These are phyloP conservation scores for Pseudocercospora macadamiae DNA, from an alignment of 2,329 filamentous ascomycete species.

Conservation along the genomic window DNA sequence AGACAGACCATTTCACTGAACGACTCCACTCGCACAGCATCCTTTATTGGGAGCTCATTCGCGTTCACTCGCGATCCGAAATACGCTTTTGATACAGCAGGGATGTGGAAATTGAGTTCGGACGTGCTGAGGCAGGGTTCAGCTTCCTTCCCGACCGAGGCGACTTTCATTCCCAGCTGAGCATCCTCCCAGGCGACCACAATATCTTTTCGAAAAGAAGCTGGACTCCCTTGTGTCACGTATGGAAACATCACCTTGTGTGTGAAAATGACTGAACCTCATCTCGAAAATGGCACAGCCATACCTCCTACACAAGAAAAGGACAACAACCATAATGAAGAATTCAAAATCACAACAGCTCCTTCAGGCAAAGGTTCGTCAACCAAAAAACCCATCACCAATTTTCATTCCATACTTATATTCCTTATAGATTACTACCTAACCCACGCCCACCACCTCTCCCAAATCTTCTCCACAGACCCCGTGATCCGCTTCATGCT, in stretches of 20 bases:
- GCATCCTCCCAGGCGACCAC: background rate
- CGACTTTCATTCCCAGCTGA: background rate
- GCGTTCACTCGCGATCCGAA: too few relatives aligned
- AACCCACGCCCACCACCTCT: background rate
- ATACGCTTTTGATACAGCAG: background rate
- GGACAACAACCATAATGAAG: background rate
- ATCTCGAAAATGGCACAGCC: too few relatives aligned
- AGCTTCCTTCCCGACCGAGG: background rate
- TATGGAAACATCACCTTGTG: too few relatives aligned
- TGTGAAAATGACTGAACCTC: too few relatives aligned
- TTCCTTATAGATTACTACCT: background rate
- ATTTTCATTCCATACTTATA: background rate
- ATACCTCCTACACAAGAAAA: background rate
- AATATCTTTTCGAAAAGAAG: background rate
- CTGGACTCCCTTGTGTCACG: too few relatives aligned
- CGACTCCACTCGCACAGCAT: too few relatives aligned
- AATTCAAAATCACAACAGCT: background rate
- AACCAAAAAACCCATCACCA: background rate
- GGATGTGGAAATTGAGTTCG: background rate
- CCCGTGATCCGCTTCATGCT: conserved; percentile 31
- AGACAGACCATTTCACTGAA: too few relatives aligned
- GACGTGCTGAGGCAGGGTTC: too few relatives aligned
- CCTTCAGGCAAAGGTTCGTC: background rate
- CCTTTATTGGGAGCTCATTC: too few relatives aligned
- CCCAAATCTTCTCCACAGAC: conserved; percentile 27